Evolutionary conservation across 192 early-diverging fungal genomes (phyloP), one percentile per base, ranked within the genome.

Genomic region (Ramicandelaber brevisporus): DNA sequence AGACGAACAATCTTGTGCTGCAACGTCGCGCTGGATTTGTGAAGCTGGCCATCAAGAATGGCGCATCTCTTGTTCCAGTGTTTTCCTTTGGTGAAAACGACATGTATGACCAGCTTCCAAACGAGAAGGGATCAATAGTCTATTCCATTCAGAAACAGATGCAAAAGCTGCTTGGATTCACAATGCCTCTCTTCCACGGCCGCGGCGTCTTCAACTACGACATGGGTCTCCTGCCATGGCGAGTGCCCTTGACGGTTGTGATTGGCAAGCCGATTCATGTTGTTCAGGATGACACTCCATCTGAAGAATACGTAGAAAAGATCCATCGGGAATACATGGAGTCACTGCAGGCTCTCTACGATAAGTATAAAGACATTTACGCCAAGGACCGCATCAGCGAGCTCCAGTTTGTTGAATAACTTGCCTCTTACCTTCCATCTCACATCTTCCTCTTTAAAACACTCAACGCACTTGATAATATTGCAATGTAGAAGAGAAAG

Each of bases 11-110:
- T 34, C 44, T 88, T 23, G 65, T 73, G 0, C 48, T 89, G 31
- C 62, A 69, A 32, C 78, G 71, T 30, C 65, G 86, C 14, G 38
- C 74, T 1, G 92, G 92, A 0, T 97, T 97, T 50, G 66, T 97
- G 36, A 75, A 78, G 34, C 51, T 89, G 22, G 92, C 92, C 6
- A 59, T 93, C 2, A 48, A 56, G 2, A 66, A 78, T 17, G 78
- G 79, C 4, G 74, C 86, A 9, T 52, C 52, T 14, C 49, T 97
- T 5, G 79, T 87, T 6, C 92, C 92, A 9, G 66, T 82, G 1
- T 80, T 81, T 44, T 69, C 71, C 15, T 93, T 98, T 55, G 88
- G 87, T 32, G 87, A 98, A 50, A 89, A 83, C 48, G 73, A 89
- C 17, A 48, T 88, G 17, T 96, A 77, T 46, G 61, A 77, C 13